Percentiles rank a stretch among this genome's conserved stretches.
These are phyloP conservation scores for Rozella allomycis DNA, from an alignment of 371 early-diverging fungal genomes.

Conservation along the genomic window DNA sequence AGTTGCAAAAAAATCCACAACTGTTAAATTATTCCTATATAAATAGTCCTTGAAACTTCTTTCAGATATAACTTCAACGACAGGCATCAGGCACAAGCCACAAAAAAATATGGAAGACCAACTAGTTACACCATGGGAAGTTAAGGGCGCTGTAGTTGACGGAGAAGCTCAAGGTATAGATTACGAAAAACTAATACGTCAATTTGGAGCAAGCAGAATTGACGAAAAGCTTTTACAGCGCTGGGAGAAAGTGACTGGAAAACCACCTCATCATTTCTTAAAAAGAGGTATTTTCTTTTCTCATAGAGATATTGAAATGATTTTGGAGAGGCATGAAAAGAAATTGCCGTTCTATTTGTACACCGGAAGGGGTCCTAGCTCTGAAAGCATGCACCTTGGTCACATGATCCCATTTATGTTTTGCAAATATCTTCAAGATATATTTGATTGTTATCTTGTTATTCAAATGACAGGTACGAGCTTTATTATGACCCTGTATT, in stretches of 20 bases:
- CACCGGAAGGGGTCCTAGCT: slow-evolving; percentile 98
- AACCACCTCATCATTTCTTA: slow-evolving; percentile 61
- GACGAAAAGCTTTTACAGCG: slow-evolving; percentile 51
- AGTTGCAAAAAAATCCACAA: no score
- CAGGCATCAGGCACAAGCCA: no score
- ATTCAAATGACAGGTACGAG: slow-evolving; percentile 97
- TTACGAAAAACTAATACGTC: slow-evolving; percentile 78
- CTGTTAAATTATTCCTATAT: no score
- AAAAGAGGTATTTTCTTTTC: slow-evolving; percentile 92
- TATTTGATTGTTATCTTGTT: slow-evolving; percentile 87
- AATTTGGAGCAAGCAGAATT: slow-evolving; percentile 83
- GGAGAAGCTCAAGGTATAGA: slow-evolving; percentile 76
- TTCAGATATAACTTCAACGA: no score
- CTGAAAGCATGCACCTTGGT: slow-evolving; percentile 93
- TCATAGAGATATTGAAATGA: slow-evolving; percentile 43
- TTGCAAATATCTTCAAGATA: slow-evolving; percentile 95
- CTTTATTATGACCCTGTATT: no score
- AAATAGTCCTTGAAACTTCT: no score
- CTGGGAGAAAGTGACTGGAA: slow-evolving; percentile 65
- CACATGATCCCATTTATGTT: slow-evolving; percentile 97
- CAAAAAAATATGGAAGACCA: slow-evolving; percentile 24
- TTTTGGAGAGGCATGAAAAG: slow-evolving; percentile 75
- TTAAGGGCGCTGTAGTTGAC: slow-evolving; percentile 66
- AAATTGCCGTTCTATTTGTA: slow-evolving; percentile 95
- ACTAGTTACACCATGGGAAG: slow-evolving; percentile 88